phyloP scores from a whole-genome alignment of 2,329 filamentous ascomycete species.

The Reticulascus tulasneorum region DNA sequence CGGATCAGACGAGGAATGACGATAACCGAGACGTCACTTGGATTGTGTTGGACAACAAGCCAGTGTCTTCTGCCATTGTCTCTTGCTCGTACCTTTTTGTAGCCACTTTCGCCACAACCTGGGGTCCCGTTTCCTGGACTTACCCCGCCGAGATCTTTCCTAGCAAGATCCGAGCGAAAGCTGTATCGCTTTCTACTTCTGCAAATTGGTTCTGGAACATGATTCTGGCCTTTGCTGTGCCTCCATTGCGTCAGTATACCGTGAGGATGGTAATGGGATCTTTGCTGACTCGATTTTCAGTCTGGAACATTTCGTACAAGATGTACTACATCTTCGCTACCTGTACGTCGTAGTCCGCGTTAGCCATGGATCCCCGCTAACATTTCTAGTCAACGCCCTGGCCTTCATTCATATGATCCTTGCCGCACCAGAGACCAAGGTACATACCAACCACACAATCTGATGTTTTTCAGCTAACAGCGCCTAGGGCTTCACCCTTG shows the following conservation, averaged over 20 bases:
- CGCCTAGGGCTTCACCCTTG: constrained; percentile 62
- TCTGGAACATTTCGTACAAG: constrained; percentile 53
- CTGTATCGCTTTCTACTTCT: constrained; percentile 37
- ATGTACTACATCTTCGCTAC: constrained; percentile 74
- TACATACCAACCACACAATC: background rate
- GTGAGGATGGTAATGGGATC: constrained; percentile 7
- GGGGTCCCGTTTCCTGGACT: constrained; percentile 45
- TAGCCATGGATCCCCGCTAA: too few relatives aligned
- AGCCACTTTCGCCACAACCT: constrained; percentile 38
- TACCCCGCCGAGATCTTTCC: constrained; percentile 46
- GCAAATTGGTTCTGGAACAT: constrained; percentile 45
- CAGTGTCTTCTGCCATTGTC: constrained; percentile 60
- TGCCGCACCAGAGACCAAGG: constrained; percentile 58
- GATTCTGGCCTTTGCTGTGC: constrained; percentile 50
- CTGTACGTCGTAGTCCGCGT: too few relatives aligned
- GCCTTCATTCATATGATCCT: constrained; percentile 69
- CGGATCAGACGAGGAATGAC: constrained; percentile 29
- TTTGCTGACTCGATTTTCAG: constrained; percentile 12
- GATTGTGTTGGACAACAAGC: constrained; percentile 47
- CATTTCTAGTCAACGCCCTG: constrained; percentile 62
- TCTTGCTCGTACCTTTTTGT: constrained; percentile 64
- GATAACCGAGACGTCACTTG: constrained; percentile 50
- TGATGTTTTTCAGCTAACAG: background rate
- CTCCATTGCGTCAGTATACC: constrained; percentile 41
- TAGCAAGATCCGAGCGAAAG: constrained; percentile 37